phyloP scores from a whole-genome alignment of 208 protist species.

The Novymonas esmeraldas region DNA sequence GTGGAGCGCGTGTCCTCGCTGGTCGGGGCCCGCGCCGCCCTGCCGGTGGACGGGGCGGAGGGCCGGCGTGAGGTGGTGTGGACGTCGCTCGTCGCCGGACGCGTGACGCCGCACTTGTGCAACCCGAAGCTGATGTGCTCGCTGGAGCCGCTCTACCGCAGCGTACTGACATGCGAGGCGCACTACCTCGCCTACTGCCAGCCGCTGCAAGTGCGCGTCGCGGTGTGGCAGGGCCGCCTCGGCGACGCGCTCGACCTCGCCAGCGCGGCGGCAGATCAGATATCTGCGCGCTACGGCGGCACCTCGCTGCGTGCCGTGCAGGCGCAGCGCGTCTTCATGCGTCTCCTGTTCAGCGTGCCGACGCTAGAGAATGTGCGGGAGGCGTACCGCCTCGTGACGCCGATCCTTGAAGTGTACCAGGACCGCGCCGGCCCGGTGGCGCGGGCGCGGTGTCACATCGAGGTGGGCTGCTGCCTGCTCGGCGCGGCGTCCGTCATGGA shows the following conservation, averaged over 20 bases:
- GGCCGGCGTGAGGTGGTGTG: constrained; percentile 34
- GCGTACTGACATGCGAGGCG: constrained; percentile 42
- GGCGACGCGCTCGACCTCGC: constrained; percentile 55
- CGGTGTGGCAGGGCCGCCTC: constrained; percentile 58
- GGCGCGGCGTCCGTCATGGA: constrained; percentile 29
- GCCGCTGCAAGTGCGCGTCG: constrained; percentile 62
- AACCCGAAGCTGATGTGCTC: constrained; percentile 41
- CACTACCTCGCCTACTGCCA: constrained; percentile 70
- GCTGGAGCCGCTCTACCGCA: constrained; percentile 54
- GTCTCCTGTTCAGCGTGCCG: constrained; percentile 39
- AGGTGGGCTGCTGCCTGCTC: constrained; percentile 75
- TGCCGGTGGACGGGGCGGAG: neutral
- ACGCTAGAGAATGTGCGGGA: constrained; percentile 43
- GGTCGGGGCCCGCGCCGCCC: constrained; percentile 39
- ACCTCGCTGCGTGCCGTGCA: constrained; percentile 48
- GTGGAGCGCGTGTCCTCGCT: constrained; percentile 63
- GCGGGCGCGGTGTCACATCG: constrained; percentile 61
- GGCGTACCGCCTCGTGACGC: constrained; percentile 36
- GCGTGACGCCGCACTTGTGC: constrained; percentile 58
- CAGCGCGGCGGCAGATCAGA: constrained; percentile 32
- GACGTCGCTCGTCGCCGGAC: constrained; percentile 40
- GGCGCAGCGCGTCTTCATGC: constrained; percentile 33
- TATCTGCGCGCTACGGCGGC: constrained; percentile 29
- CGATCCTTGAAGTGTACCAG: constrained; percentile 50
- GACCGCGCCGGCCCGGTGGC: constrained; percentile 54